phyloP scores from a whole-genome alignment of 768 basidiomycete species.

The Pulveroboletus sp. region DNA sequence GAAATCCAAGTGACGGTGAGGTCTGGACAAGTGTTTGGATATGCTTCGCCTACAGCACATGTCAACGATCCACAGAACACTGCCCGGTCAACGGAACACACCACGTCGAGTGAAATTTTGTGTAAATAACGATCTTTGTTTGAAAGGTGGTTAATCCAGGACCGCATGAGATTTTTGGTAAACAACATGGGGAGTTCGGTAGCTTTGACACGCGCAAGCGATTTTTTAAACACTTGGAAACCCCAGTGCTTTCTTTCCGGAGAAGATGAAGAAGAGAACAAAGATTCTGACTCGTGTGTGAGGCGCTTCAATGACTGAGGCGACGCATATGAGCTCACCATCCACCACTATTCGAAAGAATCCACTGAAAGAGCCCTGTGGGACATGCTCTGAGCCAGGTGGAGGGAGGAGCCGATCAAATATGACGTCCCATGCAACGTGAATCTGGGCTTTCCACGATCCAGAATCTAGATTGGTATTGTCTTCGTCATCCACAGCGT shows the following conservation, averaged over 20 bases:
- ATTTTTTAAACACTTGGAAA: conserved; percentile 85
- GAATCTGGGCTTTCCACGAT: conserved; percentile 85
- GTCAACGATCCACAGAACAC: not conserved
- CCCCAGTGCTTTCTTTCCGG: conserved; percentile 92
- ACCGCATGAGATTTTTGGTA: conserved; percentile 92
- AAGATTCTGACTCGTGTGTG: conserved; percentile 53
- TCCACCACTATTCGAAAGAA: conserved; percentile 92
- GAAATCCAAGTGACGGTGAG: conserved; percentile 77
- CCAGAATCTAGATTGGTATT: conserved; percentile 47
- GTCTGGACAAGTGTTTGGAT: conserved; percentile 71
- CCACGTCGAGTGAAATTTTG: conserved; percentile 83
- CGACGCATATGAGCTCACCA: conserved; percentile 48
- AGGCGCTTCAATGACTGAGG: not conserved
- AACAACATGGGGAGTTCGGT: conserved; percentile 81
- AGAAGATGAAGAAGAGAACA: conserved; percentile 82
- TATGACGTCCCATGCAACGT: conserved; percentile 87
- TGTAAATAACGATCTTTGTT: conserved; percentile 85
- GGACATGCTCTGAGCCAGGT: conserved; percentile 30
- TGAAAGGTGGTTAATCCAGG: conserved; percentile 94
- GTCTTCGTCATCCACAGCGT: conserved; percentile 52
- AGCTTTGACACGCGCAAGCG: conserved; percentile 61
- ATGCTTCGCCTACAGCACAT: conserved; percentile 54
- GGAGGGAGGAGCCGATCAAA: conserved; percentile 68
- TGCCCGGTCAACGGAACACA: conserved; percentile 31
- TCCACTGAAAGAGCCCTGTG: conserved; percentile 73